Percentiles rank a stretch among this genome's conserved stretches.
Evolutionary conservation across 1,139 yeast genomes (phyloP).

Genomic region (Waltiozyma sp.): DNA sequence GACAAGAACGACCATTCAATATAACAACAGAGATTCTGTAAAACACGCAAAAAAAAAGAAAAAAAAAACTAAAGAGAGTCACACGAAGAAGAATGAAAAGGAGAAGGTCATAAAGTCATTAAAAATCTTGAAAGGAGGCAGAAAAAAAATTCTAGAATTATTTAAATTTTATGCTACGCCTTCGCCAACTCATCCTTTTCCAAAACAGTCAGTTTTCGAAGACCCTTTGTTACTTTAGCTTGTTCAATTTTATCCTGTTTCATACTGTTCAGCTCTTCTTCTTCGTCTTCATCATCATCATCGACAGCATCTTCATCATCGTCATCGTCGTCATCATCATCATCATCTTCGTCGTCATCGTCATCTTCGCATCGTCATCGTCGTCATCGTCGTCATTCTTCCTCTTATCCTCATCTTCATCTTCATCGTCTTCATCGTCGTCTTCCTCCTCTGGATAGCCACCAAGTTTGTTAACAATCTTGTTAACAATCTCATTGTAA

Average conservation of each 20-base stretch:
- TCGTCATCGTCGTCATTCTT: constrained; percentile 34
- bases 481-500: constrained; percentile 82
- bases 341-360: constrained; percentile 29
- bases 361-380: constrained; percentile 27
- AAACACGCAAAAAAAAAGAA: no score
- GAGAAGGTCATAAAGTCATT: no score
- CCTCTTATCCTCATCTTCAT: constrained; percentile 51
- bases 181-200: constrained; percentile 6
- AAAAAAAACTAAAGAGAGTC: no score
- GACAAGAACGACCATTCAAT: no score
- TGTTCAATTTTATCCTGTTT: constrained; percentile 6
- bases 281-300: constrained; percentile 13
- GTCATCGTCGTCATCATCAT: constrained; percentile 24
- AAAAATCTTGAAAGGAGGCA: no score
- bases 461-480: constrained; percentile 70
- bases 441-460: constrained; percentile 87
- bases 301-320: constrained; percentile 20
- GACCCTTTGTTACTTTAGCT: constrained; percentile 5
- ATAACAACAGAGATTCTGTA: no score
- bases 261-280: constrained; percentile 4
- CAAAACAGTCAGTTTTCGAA: constrained; percentile 10
- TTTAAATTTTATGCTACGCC: no score
- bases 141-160: no score
- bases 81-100: no score
- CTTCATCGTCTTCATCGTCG: constrained; percentile 34